phyloP scores from a whole-genome alignment of 345 rosid species.

The Mallotus nudiflorus region DNA sequence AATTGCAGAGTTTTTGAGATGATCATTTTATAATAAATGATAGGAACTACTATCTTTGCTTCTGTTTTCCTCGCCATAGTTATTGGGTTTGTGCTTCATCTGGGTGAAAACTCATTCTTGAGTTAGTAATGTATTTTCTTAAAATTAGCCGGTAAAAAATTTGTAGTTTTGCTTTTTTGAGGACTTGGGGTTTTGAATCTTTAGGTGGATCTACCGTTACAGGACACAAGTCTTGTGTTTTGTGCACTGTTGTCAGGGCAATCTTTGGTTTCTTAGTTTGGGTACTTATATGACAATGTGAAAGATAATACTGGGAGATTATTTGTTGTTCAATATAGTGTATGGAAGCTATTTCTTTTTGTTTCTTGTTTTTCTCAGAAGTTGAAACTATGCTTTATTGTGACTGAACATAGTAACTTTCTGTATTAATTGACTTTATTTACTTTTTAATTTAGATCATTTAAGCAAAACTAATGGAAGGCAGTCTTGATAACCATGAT shows the following conservation, averaged over 20 bases:
- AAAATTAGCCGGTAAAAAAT: background rate
- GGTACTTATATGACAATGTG: background rate
- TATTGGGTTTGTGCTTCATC: background rate
- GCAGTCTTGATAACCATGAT: conserved; percentile 15
- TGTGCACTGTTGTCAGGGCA: background rate
- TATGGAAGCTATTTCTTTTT: too few species aligned
- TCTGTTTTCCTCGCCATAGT: too few species aligned
- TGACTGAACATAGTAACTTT: background rate
- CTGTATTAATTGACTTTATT: background rate
- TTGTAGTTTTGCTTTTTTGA: background rate
- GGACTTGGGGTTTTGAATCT: conserved; percentile 7
- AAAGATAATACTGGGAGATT: too few species aligned
- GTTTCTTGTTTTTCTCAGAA: too few species aligned
- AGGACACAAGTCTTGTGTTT: background rate
- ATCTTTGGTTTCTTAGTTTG: background rate
- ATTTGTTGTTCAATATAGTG: background rate
- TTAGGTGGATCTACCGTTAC: conserved; percentile 4
- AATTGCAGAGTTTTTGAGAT: background rate
- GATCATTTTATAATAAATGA: background rate
- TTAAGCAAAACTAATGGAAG: conserved; percentile 23
- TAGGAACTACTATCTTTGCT: too few species aligned
- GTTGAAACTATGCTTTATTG: too few species aligned
- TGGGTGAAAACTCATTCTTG: background rate
- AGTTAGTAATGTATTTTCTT: conserved; percentile 6
- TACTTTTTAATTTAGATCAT: conserved; percentile 14